Conservation (phyloP, 306 rosid species). For the Dryas octopetala region DNA sequence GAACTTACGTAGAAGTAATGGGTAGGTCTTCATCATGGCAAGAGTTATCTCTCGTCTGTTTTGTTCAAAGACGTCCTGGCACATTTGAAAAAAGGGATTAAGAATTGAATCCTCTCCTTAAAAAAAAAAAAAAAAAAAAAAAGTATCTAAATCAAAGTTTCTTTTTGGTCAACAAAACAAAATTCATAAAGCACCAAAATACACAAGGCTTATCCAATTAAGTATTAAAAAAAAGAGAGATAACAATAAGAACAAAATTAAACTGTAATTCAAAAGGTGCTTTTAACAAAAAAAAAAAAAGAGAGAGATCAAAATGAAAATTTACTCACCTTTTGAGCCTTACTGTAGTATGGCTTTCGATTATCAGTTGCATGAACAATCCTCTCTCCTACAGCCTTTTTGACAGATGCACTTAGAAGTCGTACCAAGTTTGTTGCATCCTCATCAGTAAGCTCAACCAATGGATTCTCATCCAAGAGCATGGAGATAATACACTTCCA, state of each 20-base stretch:
- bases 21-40: conserved; percentile 84
- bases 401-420: conserved; percentile 85
- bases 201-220: neutral
- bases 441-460: conserved; percentile 72
- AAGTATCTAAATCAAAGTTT: too few relatives aligned
- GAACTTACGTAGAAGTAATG: conserved; percentile 79
- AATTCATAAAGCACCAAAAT: conserved; percentile 1
- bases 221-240: neutral
- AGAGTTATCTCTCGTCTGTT: conserved; percentile 79
- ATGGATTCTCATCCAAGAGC: conserved; percentile 82
- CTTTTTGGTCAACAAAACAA: neutral
- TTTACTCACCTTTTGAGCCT: conserved; percentile 84
- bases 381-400: conserved; percentile 95
- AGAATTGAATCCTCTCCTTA: neutral
- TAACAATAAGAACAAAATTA: conserved; percentile 1
- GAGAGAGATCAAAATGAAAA: conserved; percentile 24
- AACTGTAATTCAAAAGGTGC: neutral
- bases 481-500: conserved; percentile 91
- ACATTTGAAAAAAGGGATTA: neutral
- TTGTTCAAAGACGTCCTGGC: conserved; percentile 76
- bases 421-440: conserved; percentile 94
- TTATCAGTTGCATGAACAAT: conserved; percentile 85
- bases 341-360: conserved; percentile 72
- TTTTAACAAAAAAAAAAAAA: neutral
- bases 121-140: too few relatives aligned